Base-by-base conservation (phyloP, 2,329 filamentous ascomycete species). In the Parascedosporium putredinis region DNA sequence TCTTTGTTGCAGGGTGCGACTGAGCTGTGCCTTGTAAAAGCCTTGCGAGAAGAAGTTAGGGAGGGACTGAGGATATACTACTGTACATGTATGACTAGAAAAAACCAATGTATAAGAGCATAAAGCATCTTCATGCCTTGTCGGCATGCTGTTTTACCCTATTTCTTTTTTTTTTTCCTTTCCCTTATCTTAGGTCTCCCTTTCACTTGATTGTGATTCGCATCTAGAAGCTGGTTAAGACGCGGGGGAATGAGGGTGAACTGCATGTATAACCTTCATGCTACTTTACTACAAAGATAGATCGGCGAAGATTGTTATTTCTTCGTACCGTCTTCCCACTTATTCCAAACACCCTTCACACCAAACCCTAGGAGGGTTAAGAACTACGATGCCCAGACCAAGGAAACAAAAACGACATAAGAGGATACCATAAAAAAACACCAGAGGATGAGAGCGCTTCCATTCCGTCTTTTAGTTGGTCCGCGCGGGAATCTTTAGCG, bases 401-500 rank as follows among this genome's bases (percentile, higher is more conserved):
- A n/a, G n/a, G n/a, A n/a, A n/a, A 18, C 14, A 36, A 36, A 3
- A 16, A 16, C 14, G 20, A 36, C n/a, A 16, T 18, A 36, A 36
- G 27, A 31, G 27, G n/a, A n/a, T n/a, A n/a, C n/a, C n/a, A n/a
- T n/a, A n/a, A n/a, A n/a, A n/a, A n/a, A n/a, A n/a, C n/a, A n/a
- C n/a, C n/a, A n/a, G n/a, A n/a, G n/a, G n/a, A n/a, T n/a, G n/a
- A n/a, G n/a, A n/a, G n/a, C n/a, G n/a, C n/a, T n/a, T n/a, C n/a
- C n/a, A n/a, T n/a, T n/a, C n/a, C 14, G 12, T 18, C 20, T 36
- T 36, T 36, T 42, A 42, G 16, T 9, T 5, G 20, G 38, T 42
- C 38, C 38, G 20, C 38, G 20, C 38, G 23, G 47, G 47, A 25
- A 49, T 69, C 64, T 78, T 77, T 60, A 88, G 73, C 53, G 81